A percentile compares a stretch with the other conserved stretches of the same genome.
These are phyloP conservation scores for Nephelium lappaceum DNA, from an alignment of 345 rosid species.

Conservation along the genomic window DNA sequence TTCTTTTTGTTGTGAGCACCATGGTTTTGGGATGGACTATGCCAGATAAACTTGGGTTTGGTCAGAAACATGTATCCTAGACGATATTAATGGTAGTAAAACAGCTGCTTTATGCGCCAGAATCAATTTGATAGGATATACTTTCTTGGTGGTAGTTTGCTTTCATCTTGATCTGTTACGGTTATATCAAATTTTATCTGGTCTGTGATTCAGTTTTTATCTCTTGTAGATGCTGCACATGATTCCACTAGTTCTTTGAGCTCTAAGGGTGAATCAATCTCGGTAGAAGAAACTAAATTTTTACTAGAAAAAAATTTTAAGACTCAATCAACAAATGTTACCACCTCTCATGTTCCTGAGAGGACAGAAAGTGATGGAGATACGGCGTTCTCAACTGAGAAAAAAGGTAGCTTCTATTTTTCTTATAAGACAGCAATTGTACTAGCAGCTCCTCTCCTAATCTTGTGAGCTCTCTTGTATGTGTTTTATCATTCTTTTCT, in stretches of 20 bases:
- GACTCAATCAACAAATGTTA: constrained; percentile 25
- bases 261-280: constrained; percentile 16
- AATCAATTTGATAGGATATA: too few relatives aligned
- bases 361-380: constrained; percentile 22
- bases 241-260: constrained; percentile 26
- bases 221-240: constrained; percentile 18
- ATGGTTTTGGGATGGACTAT: background rate
- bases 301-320: constrained; percentile 13
- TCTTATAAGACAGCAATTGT: background rate
- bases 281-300: constrained; percentile 23
- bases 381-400: constrained; percentile 26
- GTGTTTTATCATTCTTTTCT: background rate
- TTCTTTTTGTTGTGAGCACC: background rate
- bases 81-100: background rate
- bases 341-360: constrained; percentile 17
- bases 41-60: background rate
- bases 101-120: background rate
- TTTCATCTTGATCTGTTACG: background rate
- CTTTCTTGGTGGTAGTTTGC: background rate
- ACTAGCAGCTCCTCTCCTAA: background rate
- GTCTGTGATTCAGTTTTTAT: background rate
- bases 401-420: constrained; percentile 34
- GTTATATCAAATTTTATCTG: background rate
- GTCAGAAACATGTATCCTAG: background rate
- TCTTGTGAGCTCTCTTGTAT: background rate